Evolutionary conservation across 2,329 filamentous ascomycete species (phyloP), one percentile per base, ranked within the genome.

Genomic region (Aspergillus viridinutans): DNA sequence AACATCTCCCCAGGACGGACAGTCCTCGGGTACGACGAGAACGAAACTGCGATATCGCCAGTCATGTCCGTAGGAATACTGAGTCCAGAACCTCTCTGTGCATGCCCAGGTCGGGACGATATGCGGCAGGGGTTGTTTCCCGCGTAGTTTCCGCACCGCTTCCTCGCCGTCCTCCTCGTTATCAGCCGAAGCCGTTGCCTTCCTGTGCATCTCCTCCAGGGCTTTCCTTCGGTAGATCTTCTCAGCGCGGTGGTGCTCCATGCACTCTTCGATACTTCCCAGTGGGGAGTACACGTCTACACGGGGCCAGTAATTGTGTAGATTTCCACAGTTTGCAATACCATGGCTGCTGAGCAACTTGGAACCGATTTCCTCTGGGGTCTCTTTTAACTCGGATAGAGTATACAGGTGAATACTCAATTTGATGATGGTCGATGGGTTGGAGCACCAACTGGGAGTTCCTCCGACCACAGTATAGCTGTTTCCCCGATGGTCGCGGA

Each of bases 171-270:
- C 40, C 8, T 43, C 40, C 40, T 43, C 40, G 10, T 12, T 43
- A n/a, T 43, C 20, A 10, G 40, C 4, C 3, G 9, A 3, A 5
- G n/a, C 40, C 3, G 0, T 21, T 21, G 9, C 20, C n/a, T 43
- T n/a, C 4, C 20, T n/a, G 6, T 43, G 40, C 38, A 51, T 50
- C 12, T 51, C 40, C 48, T 42, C 23, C 47, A 57, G 50, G n/a
- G 40, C 52, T 10, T 47, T 12, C 4, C 28, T 49, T 10, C 59
- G 21, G 50, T 32, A 55, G 1, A 42, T 23, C 49, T 61, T 61
- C n/a, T 61, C 59, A 7, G 42, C 48, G 21, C 35, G 52, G 43
- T 61, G 59, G 53, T 61, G 59, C 40, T 57, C 51, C 12, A 61
- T 57, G 21, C 59, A 61, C 23, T 52, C 59, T 9, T 59, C 59